Evolutionary conservation across 2,329 filamentous ascomycete species (phyloP).

Genomic region (Botrytis tulipae): DNA sequence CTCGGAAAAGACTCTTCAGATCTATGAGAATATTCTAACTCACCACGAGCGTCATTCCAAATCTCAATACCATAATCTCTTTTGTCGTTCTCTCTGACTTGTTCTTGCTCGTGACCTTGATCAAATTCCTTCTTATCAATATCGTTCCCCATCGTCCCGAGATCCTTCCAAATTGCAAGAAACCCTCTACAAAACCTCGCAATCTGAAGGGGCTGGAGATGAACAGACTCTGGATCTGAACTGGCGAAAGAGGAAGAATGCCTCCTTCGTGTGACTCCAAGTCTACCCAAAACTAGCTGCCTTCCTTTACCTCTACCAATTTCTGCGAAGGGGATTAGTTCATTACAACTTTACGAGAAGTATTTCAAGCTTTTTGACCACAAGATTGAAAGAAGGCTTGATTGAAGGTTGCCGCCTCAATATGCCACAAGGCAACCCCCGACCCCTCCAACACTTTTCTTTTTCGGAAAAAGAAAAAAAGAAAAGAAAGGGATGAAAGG

Average conservation of each 20-base stretch:
- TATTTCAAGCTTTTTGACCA: neutral
- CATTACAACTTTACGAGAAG: neutral
- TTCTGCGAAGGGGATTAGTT: neutral
- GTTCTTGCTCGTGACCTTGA: neutral
- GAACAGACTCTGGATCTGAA: neutral
- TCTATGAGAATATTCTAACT: neutral
- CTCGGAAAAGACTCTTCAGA: no score
- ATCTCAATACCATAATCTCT: neutral
- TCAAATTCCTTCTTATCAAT: neutral
- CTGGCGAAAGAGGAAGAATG: neutral
- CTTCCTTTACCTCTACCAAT: neutral
- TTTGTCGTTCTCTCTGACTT: neutral
- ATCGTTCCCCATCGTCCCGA: neutral
- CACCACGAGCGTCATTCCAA: neutral
- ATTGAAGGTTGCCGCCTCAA: neutral
- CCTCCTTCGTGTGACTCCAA: neutral
- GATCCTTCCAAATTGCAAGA: neutral
- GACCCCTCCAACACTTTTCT: neutral
- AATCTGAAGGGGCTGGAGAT: neutral
- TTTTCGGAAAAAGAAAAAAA: slow-evolving; percentile 4
- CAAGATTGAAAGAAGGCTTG: neutral
- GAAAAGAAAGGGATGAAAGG: neutral
- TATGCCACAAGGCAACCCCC: neutral
- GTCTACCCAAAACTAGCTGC: neutral
- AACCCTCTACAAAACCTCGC: neutral